Base-by-base conservation (phyloP, 2,329 filamentous ascomycete species). In the Teratosphaeria epicoccoides region DNA sequence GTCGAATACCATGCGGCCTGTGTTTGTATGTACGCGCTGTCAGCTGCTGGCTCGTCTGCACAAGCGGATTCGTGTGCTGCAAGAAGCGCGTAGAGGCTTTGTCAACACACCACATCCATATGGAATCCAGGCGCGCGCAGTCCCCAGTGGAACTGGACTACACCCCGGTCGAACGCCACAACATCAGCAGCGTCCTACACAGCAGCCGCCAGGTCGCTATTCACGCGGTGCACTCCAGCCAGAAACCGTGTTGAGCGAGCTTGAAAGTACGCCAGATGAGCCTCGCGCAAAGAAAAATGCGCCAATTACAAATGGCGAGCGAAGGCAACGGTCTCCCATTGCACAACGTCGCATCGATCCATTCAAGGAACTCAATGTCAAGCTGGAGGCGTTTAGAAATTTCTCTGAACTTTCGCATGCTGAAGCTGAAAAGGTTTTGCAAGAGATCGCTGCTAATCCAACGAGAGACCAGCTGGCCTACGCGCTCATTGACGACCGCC, bases 51-150 rank as follows among this genome's bases (percentile, higher is more conserved):
- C 43, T 12, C 45, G 46, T 14, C 17, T 51, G 7, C 46, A 28
- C 17, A 2, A 7, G 2, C 52, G 26, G 2, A 46, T 55, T 17
- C 24, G 24, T 4, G 14, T 17, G 9, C 50, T 55, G 5, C 52
- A 52, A 22, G 49, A 52, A 26, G 33, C 49, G 9, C 33, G 52
- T 22, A 23, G 49, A 3, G 52, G 52, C 23, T 49, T 51, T 20
- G 10, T 49, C 20, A 5, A 14, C 11, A 37, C 47, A 7, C 12
- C 46, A 17, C 33, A 9, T 17, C 33, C 17, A 6, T 17, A 40
- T 40, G 33, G 33, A 40, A n/a, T 17, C 20, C 33, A 40, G 14
- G 14, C 33, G 20, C 33, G 33, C 33, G 33, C 33, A 40, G 5
- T 40, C n/a, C 10, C 33, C 33, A 37, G 6, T 14, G 33, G 11